Evolutionary conservation across 2,329 filamentous ascomycete species (phyloP).

Genomic region (Fusarium algeriense): DNA sequence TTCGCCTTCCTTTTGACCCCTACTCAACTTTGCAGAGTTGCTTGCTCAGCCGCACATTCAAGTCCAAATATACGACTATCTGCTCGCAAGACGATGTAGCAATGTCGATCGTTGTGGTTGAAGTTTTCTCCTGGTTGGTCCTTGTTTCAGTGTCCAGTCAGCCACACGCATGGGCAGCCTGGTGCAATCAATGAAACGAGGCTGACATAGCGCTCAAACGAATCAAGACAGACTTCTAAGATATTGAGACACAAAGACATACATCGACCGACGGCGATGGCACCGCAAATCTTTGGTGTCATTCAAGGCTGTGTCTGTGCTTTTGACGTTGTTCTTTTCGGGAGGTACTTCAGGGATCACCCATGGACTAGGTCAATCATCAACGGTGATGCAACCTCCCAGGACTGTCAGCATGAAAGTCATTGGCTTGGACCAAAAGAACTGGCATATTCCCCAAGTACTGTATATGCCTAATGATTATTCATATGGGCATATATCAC

Average conservation of each 20-base stretch:
- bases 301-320: conserved; percentile 32
- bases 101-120: conserved; percentile 15
- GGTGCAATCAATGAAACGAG: conserved; percentile 11
- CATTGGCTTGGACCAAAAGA: conserved; percentile 7
- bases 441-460: conserved; percentile 4
- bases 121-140: conserved; percentile 10
- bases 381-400: conserved; percentile 41
- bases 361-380: conserved; percentile 35
- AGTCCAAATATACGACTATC: conserved; percentile 2
- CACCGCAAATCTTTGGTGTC: conserved; percentile 29
- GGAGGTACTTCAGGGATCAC: conserved; percentile 34
- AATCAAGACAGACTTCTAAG: conserved; percentile 24
- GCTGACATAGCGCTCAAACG: conserved; percentile 14
- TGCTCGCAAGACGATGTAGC: conserved; percentile 5
- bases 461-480: neutral
- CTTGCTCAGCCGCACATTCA: neutral
- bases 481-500: neutral
- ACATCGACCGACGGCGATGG: conserved; percentile 15
- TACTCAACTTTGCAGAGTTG: conserved; percentile 3
- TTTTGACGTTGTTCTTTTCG: conserved; percentile 31
- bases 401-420: conserved; percentile 11
- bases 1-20: conserved; percentile 20
- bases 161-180: conserved; percentile 9
- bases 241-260: conserved; percentile 13
- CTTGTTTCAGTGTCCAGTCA: conserved; percentile 6